Evolutionary conservation across 139 green algal genomes (phyloP).

Genomic region (Micractinium sp.): DNA sequence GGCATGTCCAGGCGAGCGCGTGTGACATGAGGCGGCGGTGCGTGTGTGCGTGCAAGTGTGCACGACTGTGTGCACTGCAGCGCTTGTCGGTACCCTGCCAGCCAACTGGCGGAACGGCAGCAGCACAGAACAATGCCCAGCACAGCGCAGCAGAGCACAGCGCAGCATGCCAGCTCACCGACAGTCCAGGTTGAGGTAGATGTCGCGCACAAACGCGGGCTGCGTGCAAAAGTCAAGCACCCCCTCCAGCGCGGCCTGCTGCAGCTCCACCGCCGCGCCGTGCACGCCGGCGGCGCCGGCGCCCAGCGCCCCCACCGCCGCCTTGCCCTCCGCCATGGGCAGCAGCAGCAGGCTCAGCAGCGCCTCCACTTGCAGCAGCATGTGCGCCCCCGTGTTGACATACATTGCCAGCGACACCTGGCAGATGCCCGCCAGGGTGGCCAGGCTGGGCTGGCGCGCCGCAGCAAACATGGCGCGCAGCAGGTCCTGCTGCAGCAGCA

Average conservation of each 20-base stretch:
- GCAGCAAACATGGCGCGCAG: slow-evolving; percentile 63
- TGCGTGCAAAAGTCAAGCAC: slow-evolving; percentile 91
- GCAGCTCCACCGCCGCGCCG: slow-evolving; percentile 49
- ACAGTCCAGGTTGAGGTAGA: slow-evolving; percentile 95
- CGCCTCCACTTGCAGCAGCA: slow-evolving; percentile 89
- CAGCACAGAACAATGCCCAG: background rate
- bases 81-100: background rate
- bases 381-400: slow-evolving; percentile 66
- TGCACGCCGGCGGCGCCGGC: background rate
- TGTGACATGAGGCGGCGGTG: too few relatives aligned
- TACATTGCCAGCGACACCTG: slow-evolving; percentile 82
- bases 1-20: too few relatives aligned
- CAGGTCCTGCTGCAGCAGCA: slow-evolving; percentile 74
- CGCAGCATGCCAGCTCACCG: slow-evolving; percentile 41
- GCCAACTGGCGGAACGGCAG: background rate
- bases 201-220: slow-evolving; percentile 84
- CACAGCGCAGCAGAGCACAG: background rate
- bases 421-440: slow-evolving; percentile 61
- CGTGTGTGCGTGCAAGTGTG: too few relatives aligned
- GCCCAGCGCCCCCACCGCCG: background rate
- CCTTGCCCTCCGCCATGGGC: slow-evolving; percentile 80
- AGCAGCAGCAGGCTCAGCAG: slow-evolving; percentile 84
- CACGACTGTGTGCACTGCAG: too few relatives aligned
- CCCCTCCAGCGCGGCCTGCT: slow-evolving; percentile 92
- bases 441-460: slow-evolving; percentile 46